Evolutionary conservation across 1,139 yeast genomes (phyloP).

Genomic region (Yamadazyma conglobata): DNA sequence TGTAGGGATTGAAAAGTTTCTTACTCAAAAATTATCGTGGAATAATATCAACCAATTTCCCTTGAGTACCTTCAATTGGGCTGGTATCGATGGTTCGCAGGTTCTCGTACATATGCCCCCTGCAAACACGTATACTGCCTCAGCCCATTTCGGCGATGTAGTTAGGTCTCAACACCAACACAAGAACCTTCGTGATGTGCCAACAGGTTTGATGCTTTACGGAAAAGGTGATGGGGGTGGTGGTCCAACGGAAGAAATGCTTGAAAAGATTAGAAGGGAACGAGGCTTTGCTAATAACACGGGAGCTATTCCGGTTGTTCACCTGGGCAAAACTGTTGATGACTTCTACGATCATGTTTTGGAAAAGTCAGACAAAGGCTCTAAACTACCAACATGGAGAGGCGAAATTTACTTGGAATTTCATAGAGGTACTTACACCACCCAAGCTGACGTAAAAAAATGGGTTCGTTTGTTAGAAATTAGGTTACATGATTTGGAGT

Average conservation of each 20-base stretch:
- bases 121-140: slow-evolving; percentile 90
- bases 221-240: slow-evolving; percentile 99
- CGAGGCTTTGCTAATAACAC: slow-evolving; percentile 82
- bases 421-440: slow-evolving; percentile 95
- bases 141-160: slow-evolving; percentile 90
- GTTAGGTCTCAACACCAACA: slow-evolving; percentile 75
- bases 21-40: slow-evolving; percentile 95
- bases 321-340: slow-evolving; percentile 71
- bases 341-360: slow-evolving; percentile 73
- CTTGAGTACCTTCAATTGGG: slow-evolving; percentile 89
- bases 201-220: slow-evolving; percentile 73
- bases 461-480: slow-evolving; percentile 78
- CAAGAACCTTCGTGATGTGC: slow-evolving; percentile 76
- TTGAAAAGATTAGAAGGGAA: slow-evolving; percentile 86
- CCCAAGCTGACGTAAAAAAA: slow-evolving; percentile 83
- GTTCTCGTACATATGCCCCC: slow-evolving; percentile 98
- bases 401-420: slow-evolving; percentile 94
- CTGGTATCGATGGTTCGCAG: slow-evolving; percentile 89
- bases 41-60: slow-evolving; percentile 91
- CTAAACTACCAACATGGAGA: slow-evolving; percentile 75
- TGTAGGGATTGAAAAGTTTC: slow-evolving; percentile 77
- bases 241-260: slow-evolving; percentile 91
- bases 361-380: slow-evolving; percentile 61
- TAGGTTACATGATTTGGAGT: slow-evolving; percentile 81
- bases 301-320: slow-evolving; percentile 78